Percentiles rank a stretch among this genome's conserved stretches.
Conservation (phyloP, 345 rosid genomes). For the Geranium rotundifolium region DNA sequence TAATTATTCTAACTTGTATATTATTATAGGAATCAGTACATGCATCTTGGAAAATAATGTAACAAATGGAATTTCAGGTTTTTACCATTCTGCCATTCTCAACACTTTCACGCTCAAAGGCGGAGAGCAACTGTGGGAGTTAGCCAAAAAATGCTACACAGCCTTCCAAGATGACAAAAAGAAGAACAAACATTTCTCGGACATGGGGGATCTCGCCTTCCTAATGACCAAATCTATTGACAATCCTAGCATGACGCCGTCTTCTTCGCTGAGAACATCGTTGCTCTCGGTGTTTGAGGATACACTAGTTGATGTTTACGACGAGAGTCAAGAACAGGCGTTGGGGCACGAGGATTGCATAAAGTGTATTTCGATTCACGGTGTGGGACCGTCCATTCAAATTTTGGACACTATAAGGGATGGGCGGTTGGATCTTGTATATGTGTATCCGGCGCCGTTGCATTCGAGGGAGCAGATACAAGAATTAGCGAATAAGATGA, state of each 20-base stretch:
- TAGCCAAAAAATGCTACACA: slow-evolving; percentile 41
- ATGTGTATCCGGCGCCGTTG: slow-evolving; percentile 65
- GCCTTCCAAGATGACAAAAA: slow-evolving; percentile 43
- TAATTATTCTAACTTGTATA: too few relatives aligned
- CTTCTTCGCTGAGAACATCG: slow-evolving; percentile 50
- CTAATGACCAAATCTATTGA: slow-evolving; percentile 76
- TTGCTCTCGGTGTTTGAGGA: slow-evolving; percentile 66
- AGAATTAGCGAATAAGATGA: slow-evolving; percentile 22
- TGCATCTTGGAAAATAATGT: too few relatives aligned
- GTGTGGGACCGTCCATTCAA: slow-evolving; percentile 55
- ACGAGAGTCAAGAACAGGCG: slow-evolving; percentile 6
- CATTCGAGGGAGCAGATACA: slow-evolving; percentile 73
- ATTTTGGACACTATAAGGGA: slow-evolving; percentile 54
- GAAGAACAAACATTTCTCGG: slow-evolving; percentile 56
- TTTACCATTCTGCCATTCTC: slow-evolving; percentile 62
- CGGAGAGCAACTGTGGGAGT: slow-evolving; percentile 49
- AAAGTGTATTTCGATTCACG: slow-evolving; percentile 60
- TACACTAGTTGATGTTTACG: slow-evolving; percentile 28
- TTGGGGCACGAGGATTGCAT: slow-evolving; percentile 47
- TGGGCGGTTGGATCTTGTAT: slow-evolving; percentile 48
- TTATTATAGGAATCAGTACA: too few relatives aligned
- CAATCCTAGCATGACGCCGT: slow-evolving; percentile 63
- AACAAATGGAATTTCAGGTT: slow-evolving; percentile 33
- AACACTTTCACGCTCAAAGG: slow-evolving; percentile 54
- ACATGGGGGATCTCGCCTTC: slow-evolving; percentile 68